phyloP scores from a whole-genome alignment of 352 stramenopile species.

The Blastocystis sp. region DNA sequence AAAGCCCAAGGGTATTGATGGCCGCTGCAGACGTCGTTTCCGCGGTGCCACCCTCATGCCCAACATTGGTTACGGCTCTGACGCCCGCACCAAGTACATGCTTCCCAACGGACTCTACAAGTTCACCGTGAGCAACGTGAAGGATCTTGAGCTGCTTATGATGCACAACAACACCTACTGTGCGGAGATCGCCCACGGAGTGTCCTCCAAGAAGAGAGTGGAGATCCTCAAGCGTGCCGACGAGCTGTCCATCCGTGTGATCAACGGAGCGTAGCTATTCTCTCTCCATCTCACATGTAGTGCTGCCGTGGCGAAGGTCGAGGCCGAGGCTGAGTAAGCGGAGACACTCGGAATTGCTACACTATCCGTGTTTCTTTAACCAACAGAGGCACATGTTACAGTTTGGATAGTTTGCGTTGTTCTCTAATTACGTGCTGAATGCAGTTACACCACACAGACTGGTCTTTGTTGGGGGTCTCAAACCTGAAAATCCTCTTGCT shows the following conservation, averaged over 20 bases:
- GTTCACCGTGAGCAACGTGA: constrained; percentile 95
- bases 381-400: neutral
- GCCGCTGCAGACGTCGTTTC: constrained; percentile 95
- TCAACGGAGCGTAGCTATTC: constrained; percentile 79
- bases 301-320: constrained; percentile 42
- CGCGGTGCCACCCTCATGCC: constrained; percentile 96
- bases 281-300: constrained; percentile 17
- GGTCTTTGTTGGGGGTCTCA: constrained; percentile 25
- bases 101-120: constrained; percentile 97
- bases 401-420: constrained; percentile 6
- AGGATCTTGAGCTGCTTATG: constrained; percentile 93
- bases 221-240: constrained; percentile 94
- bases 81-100: constrained; percentile 95
- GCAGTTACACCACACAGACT: constrained; percentile 58
- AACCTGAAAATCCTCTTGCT: constrained; percentile 43
- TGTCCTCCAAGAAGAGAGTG: constrained; percentile 91
- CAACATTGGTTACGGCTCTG: constrained; percentile 96
- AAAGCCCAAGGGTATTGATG: constrained; percentile 99
- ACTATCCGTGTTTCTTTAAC: neutral
- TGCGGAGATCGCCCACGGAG: constrained; percentile 94
- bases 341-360: neutral
- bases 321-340: constrained; percentile 60
- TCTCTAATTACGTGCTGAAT: constrained; percentile 32
- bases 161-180: constrained; percentile 96
- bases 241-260: constrained; percentile 95